Base-by-base conservation (phyloP, 768 basidiomycete genomes). In the Lactarius pseudohatsudake region DNA sequence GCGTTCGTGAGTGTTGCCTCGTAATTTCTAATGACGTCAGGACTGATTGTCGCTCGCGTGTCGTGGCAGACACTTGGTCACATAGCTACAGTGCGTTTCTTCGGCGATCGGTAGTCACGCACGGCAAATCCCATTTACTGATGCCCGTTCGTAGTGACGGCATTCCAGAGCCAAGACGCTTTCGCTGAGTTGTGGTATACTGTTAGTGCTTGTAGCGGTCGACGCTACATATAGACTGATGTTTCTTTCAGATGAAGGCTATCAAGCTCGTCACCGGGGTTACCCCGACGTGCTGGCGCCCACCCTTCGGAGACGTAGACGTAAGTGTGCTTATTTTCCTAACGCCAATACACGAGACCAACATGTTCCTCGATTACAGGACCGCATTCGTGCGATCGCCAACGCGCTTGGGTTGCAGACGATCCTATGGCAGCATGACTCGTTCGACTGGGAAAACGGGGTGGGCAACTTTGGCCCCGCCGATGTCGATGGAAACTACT, bases 151-250 rank as follows among this genome's bases (percentile, higher is more conserved):
- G 1, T 62, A 86, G 85, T 82, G 84, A 88, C 88, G 0, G 72
- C 84, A 2, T 78, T 88, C 50, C 75, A 81, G 10, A 92, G 86
- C 72, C 78, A 84, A 69, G 77, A 88, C 68, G 88, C 85, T 4
- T 90, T 92, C 64, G 90, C 90, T 3, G 91, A 93, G 75, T 79
- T 94, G 20, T 91, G 87, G 66, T 94, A 91, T 76, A 86, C 68
- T 0, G 85, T 84, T 69, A 41, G 84, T 75, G 11, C 3, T 61
- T 5, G 22, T 34, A 20, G n/a, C 26, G 10, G 34, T 30, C 40
- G 16, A 36, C 4, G 20, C 28, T 26, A 70, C 13, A 2, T 36
- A 4, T 36, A 7, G 34, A 26, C 22, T 61, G 30, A 26, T 26
- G 16, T 28, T 40, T 30, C 8, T n/a, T n/a, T 7, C 28, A 70